Evolutionary conservation across 768 basidiomycete species (phyloP).

Genomic region (Tylopilus rubrobrunneus): DNA sequence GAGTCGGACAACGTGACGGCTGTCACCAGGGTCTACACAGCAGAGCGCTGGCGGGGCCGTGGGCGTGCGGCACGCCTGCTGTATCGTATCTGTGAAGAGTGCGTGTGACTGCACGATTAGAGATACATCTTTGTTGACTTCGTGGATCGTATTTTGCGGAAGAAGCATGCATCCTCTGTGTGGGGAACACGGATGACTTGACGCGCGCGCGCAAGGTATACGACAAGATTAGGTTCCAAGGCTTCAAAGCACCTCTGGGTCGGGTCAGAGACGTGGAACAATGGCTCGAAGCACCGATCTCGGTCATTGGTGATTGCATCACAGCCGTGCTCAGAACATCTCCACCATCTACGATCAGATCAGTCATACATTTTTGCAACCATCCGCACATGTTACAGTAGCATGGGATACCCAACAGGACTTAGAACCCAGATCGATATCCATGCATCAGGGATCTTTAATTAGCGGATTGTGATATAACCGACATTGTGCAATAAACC

Average conservation of each 20-base stretch:
- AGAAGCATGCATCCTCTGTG: slow-evolving; percentile 50
- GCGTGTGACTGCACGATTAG: slow-evolving; percentile 22
- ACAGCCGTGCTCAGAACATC: background rate
- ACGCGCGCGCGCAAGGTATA: slow-evolving; percentile 21
- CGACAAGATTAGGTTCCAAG: slow-evolving; percentile 20
- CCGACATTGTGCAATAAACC: background rate
- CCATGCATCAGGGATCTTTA: background rate
- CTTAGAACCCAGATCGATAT: background rate
- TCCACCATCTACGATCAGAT: too few species aligned
- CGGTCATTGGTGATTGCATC: slow-evolving; percentile 18
- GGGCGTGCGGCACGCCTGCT: slow-evolving; percentile 64
- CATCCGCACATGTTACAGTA: slow-evolving; percentile 9
- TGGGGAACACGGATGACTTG: too few species aligned
- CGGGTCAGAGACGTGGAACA: slow-evolving; percentile 12
- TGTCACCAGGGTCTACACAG: slow-evolving; percentile 72
- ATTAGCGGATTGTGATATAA: background rate
- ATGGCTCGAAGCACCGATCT: slow-evolving; percentile 17
- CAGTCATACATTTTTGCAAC: background rate
- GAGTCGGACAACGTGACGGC: slow-evolving; percentile 53
- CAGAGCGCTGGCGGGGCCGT: slow-evolving; percentile 44
- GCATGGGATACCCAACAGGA: slow-evolving; percentile 8
- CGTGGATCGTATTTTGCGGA: slow-evolving; percentile 33
- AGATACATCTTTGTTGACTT: slow-evolving; percentile 1
- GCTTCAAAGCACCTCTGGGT: slow-evolving; percentile 2
- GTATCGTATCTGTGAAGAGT: slow-evolving; percentile 54